phyloP scores from a whole-genome alignment of 1,139 yeast genomes.

The Candida sanyaensis region DNA sequence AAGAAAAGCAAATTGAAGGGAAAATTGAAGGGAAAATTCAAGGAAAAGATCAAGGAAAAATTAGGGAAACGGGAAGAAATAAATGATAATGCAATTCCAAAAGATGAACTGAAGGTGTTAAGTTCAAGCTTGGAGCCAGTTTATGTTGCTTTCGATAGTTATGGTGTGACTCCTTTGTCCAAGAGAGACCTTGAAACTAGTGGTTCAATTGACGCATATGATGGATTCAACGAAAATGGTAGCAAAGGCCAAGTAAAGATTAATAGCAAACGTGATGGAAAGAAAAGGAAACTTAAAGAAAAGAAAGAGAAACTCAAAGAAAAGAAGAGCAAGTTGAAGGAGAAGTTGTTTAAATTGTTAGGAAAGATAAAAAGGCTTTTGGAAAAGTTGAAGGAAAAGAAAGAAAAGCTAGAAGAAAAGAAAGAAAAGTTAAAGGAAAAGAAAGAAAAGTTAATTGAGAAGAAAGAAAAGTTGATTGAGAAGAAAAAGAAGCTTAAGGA shows the following conservation, averaged over 20 bases:
- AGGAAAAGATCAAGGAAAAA: neutral
- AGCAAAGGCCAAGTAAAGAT: no score
- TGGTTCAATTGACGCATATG: neutral
- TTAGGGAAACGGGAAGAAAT: neutral
- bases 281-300: no score
- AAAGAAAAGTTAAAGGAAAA: conserved; percentile 3
- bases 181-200: no score
- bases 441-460: conserved; percentile 10
- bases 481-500: no score
- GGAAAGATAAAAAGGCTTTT: neutral
- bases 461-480: conserved; percentile 5
- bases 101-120: neutral
- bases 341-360: neutral
- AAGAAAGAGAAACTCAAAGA: neutral
- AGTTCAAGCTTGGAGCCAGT: neutral
- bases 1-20: neutral
- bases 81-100: neutral
- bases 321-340: conserved; percentile 1
- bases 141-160: neutral
- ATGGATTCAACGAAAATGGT: neutral
- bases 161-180: no score
- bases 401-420: neutral
- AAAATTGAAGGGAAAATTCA: neutral
- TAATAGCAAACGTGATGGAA: no score
- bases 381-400: neutral